Evolutionary conservation across 768 basidiomycete genomes (phyloP).

Genomic region (Clitopilus hobsonii): DNA sequence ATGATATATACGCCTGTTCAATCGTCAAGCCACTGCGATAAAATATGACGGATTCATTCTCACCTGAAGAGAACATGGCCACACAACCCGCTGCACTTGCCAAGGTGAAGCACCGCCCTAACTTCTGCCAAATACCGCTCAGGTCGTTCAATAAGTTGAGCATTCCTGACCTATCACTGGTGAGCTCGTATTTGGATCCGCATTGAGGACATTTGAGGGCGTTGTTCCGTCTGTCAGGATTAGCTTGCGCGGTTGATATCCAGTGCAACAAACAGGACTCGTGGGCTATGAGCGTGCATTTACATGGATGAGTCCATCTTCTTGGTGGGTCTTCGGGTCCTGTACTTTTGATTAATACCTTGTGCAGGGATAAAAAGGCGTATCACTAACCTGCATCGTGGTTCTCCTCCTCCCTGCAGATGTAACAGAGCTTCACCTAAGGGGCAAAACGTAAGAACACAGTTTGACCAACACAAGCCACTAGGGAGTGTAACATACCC

Average conservation of each 20-base stretch:
- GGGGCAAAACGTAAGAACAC: not conserved
- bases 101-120: slow-evolving; percentile 50
- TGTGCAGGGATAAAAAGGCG: not conserved
- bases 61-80: slow-evolving; percentile 59
- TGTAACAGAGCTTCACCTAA: slow-evolving; percentile 76
- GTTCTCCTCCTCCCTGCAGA: slow-evolving; percentile 71
- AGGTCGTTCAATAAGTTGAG: slow-evolving; percentile 46
- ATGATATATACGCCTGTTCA: slow-evolving; percentile 36
- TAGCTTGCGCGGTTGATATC: slow-evolving; percentile 69
- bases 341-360: slow-evolving; percentile 12
- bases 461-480: not conserved
- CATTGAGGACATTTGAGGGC: slow-evolving; percentile 83
- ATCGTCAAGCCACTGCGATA: too few species aligned
- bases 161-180: slow-evolving; percentile 54
- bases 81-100: slow-evolving; percentile 45
- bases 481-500: slow-evolving; percentile 14
- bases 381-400: slow-evolving; percentile 37
- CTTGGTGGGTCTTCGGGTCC: slow-evolving; percentile 44
- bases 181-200: slow-evolving; percentile 57
- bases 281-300: slow-evolving; percentile 76
- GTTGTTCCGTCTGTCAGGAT: slow-evolving; percentile 47
- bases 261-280: slow-evolving; percentile 76
- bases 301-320: slow-evolving; percentile 77
- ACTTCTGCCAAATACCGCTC: slow-evolving; percentile 43
- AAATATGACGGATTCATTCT: too few species aligned